Conservation (phyloP, 306 rosid species). For the Calophaca sinica region DNA sequence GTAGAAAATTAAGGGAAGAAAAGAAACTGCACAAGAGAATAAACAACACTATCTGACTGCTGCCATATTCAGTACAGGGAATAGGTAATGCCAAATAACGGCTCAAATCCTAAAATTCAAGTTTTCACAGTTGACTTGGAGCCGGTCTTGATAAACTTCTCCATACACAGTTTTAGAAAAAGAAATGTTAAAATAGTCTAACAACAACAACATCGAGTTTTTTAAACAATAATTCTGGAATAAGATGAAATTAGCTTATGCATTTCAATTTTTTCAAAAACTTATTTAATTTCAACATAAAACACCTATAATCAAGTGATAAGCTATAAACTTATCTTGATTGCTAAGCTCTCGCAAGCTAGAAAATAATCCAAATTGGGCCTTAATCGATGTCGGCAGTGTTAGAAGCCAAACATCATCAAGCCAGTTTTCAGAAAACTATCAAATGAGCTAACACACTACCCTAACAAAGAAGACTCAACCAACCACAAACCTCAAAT, state of each 20-base stretch:
- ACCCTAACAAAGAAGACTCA: not conserved
- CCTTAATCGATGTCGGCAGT: not conserved
- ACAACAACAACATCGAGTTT: not conserved
- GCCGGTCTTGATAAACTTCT: not conserved
- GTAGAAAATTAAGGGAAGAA: not conserved
- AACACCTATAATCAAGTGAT: not conserved
- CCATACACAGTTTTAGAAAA: not conserved
- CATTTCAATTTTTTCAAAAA: not conserved
- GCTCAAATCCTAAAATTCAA: not conserved
- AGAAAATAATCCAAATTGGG: not conserved
- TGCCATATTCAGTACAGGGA: not conserved
- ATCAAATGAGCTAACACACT: not conserved
- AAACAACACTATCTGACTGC: not conserved
- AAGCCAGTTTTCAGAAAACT: not conserved
- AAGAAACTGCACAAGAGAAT: not conserved
- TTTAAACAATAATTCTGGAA: not conserved
- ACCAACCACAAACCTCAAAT: not conserved
- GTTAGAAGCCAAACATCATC: not conserved
- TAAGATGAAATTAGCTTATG: not conserved
- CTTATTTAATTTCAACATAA: not conserved
- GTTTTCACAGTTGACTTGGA: not conserved
- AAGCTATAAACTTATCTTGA: not conserved
- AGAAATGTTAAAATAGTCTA: not conserved
- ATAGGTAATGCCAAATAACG: conserved; percentile 8
- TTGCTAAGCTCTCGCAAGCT: not conserved